Conservation (phyloP, 805 yeast genomes). For the Cyberlindnera americana region DNA sequence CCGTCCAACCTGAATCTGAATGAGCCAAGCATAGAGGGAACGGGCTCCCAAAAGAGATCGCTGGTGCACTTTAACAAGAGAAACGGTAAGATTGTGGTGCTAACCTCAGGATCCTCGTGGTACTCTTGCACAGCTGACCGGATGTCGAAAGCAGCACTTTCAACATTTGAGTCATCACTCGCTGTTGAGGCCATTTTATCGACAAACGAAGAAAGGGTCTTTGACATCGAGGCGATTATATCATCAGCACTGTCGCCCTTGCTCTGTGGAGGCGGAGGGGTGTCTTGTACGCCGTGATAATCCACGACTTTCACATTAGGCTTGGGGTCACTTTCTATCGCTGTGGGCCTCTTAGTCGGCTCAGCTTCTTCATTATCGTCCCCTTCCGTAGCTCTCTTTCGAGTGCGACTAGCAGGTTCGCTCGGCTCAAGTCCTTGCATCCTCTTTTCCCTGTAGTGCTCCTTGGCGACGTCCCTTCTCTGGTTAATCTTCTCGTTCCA, state of each 20-base stretch:
- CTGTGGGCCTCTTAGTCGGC: too few relatives aligned
- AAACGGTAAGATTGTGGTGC: conserved; percentile 6
- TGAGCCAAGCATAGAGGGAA: neutral
- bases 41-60: conserved; percentile 3
- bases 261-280: too few relatives aligned
- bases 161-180: neutral
- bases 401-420: too few relatives aligned
- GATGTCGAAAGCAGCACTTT: neutral
- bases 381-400: too few relatives aligned
- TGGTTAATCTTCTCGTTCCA: conserved; percentile 4
- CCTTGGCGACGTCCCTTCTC: conserved; percentile 4
- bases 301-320: too few relatives aligned
- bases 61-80: conserved; percentile 3
- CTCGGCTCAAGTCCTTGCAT: neutral
- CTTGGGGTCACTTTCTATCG: too few relatives aligned
- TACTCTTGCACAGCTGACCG: neutral
- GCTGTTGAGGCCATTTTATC: neutral
- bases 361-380: too few relatives aligned
- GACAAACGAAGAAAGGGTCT: too few relatives aligned
- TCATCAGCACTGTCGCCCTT: too few relatives aligned
- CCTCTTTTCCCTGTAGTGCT: conserved; percentile 1
- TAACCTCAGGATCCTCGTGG: neutral
- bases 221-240: too few relatives aligned
- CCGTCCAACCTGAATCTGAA: conserved; percentile 5
- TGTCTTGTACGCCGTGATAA: too few relatives aligned